Percentiles rank a stretch among this genome's conserved stretches.
These are phyloP conservation scores for Zygosaccharomyces pseudorouxii DNA, from an alignment of 805 yeast species.

Conservation along the genomic window DNA sequence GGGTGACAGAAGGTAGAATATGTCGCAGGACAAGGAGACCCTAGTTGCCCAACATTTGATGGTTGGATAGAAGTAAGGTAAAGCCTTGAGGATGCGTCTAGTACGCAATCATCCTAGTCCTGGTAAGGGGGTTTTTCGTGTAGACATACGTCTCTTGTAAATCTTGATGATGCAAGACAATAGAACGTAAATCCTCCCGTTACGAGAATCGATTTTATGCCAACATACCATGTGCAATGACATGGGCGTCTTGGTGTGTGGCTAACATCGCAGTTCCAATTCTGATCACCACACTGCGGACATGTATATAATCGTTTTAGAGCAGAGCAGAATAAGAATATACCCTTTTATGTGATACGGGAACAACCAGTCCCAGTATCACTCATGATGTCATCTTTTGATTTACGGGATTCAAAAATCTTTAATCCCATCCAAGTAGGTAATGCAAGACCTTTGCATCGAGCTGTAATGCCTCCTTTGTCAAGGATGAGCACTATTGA, in stretches of 20 bases:
- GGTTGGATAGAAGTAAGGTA: too few relatives aligned
- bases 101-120: not conserved
- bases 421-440: conserved; percentile 42
- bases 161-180: not conserved
- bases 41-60: too few relatives aligned
- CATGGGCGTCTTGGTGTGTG: not conserved
- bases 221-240: not conserved
- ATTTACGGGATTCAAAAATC: conserved; percentile 26
- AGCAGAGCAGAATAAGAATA: not conserved
- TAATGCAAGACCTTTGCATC: conserved; percentile 28
- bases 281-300: not conserved
- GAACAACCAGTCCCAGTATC: too few relatives aligned
- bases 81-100: too few relatives aligned
- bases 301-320: not conserved
- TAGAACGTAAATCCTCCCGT: not conserved
- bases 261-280: not conserved
- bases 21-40: too few relatives aligned
- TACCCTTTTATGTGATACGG: too few relatives aligned
- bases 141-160: not conserved
- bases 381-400: not conserved
- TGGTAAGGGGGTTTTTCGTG: not conserved
- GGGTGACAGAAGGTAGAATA: too few relatives aligned
- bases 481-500: conserved; percentile 36
- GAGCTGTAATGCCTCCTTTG: conserved; percentile 39
- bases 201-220: not conserved